Base-by-base conservation (phyloP, 345 rosid genomes). In the Euphorbia tirucalli region DNA sequence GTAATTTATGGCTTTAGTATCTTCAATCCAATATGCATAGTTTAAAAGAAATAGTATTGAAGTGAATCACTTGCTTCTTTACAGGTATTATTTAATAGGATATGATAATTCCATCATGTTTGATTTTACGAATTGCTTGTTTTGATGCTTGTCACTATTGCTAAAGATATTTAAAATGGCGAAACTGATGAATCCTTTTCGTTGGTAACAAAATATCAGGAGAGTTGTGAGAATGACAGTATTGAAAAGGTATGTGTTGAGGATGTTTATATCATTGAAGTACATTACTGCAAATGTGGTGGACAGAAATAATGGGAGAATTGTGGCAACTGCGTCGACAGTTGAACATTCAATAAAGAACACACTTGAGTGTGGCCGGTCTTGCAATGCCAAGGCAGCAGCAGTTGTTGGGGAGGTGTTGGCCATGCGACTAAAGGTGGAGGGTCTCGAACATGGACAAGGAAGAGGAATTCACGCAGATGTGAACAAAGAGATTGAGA, bases 301-400 rank as follows among this genome's bases (percentile, higher is more conserved):
- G 18, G 98, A 89, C 81, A 80, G 96, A 77, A 93, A 90, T 81
- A 85, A 82, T n/a, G 93, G 94, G 32, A 78, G 91, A 73, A 74
- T 90, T 24, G 86, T 91, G 7, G 90, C 85, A 11, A 84, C 90
- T 55, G 89, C 97, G 21, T 89, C 93, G 27, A 86, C 96, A 0
- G 94, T 90, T 30, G 94, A 90, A 48, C 95, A 93, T 72, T 79
- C 95, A 2, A 84, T 93, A 68, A 90, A 88, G 74, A 88, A 81
- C 78, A 80, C 91, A 0, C 82, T 87, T 14, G 97, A 89, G 78
- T 91, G 96, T 62, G 88, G 90, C 5, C 88, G 96, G 56, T 80
- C 91, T 39, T 85, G 90, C 81, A 91, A 91, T 71, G 96, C 94
- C 54, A 90, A 93, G 73, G 90, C 97, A 1, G 94, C 97, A 6